Base-by-base conservation (phyloP, 345 rosid genomes). In the Arabis hirsuta region DNA sequence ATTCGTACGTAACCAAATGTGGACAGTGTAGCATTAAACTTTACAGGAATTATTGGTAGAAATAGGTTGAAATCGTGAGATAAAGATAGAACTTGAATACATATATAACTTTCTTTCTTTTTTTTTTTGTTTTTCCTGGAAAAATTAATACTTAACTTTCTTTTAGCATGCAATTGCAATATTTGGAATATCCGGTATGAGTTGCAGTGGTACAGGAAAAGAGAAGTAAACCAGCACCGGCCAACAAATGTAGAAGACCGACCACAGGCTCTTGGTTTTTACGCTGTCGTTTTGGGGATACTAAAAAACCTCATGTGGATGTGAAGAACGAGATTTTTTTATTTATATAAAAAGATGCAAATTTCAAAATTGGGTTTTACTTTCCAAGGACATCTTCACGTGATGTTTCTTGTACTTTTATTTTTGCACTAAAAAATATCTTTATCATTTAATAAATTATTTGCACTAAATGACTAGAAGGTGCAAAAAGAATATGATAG, bases 361-460 rank as follows among this genome's bases (percentile, higher is more conserved):
- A 31, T 7, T 55, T 46, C 58, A 48, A 76, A 69, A 13, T 29
- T 50, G 20, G 48, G 62, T 16, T 69, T 76, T 54, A 56, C 67
- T 70, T 69, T 76, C 13, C 76, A 50, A 76, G 71, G 52, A 70
- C 73, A 74, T 56, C 42, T 3, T 56, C 80, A 76, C 76, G 75
- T 76, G 79, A 56, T 22, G 66, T 39, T 57, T 56, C 63, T 34
- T 12, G 52, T 26, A 43, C 16, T 20, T 11, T 12, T 19, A 20
- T 39, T 56, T 8, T 36, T 53, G 24, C 22, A 48, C 26, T 31
- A 4, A 13, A 39, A 57, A 32, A 60, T 12, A 42, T 32, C 5
- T 53, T 20, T 53, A 32, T 13, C 39, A 39, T 16, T 16, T 16
- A 16, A 16, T 16, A 36, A 9, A 36, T 0, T 9, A 36, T 36